A percentile compares a stretch with the other conserved stretches of the same genome.
These are phyloP conservation scores for Spongospora subterranea DNA, from an alignment of 208 protist species.

Conservation along the genomic window DNA sequence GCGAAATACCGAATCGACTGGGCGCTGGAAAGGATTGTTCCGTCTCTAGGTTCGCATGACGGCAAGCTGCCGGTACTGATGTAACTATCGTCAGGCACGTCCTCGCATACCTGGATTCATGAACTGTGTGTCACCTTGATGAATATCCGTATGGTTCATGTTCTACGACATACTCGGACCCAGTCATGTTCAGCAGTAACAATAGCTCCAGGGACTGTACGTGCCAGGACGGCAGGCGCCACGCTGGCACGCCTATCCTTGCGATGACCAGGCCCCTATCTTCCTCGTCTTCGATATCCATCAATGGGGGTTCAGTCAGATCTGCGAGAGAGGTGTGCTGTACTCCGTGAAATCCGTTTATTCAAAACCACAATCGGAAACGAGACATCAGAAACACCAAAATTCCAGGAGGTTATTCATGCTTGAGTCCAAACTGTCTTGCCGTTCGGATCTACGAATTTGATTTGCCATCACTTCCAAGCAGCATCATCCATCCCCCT, in stretches of 20 bases:
- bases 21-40: neutral
- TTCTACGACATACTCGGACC: neutral
- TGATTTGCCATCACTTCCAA: too few relatives aligned
- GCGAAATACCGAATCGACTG: neutral
- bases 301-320: too few relatives aligned
- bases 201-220: neutral
- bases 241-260: neutral
- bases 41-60: neutral
- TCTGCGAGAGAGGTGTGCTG: too few relatives aligned
- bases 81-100: neutral
- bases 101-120: neutral
- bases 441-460: too few relatives aligned
- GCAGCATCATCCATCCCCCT: too few relatives aligned
- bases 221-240: slow-evolving; percentile 12
- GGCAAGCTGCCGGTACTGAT: neutral
- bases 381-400: too few relatives aligned
- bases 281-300: neutral
- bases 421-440: too few relatives aligned
- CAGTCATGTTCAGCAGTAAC: neutral
- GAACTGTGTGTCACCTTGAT: too few relatives aligned
- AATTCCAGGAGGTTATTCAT: too few relatives aligned
- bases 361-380: too few relatives aligned
- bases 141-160: slow-evolving; percentile 40
- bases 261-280: slow-evolving; percentile 10
- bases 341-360: too few relatives aligned